Evolutionary conservation across 495 filamentous ascomycete species (phyloP).

Genomic region (Aspergillus heteromorphus): DNA sequence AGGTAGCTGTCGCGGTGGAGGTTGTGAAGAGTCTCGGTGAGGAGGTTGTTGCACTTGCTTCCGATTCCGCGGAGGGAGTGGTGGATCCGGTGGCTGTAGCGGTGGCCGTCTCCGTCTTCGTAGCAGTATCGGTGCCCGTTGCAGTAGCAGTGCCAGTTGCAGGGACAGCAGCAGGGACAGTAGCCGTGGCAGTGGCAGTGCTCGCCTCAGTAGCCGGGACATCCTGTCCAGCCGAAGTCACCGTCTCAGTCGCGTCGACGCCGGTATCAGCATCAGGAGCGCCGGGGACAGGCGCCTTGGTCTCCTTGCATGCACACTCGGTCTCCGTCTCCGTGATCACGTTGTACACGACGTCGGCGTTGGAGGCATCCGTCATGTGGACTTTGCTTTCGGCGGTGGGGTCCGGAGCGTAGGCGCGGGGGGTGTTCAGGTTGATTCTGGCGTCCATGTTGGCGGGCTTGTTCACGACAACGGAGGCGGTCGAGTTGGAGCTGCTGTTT

Average conservation of each 20-base stretch:
- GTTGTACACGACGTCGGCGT: background rate
- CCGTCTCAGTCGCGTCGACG: background rate
- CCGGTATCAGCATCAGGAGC: background rate
- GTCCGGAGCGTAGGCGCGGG: background rate
- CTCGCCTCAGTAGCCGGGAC: background rate
- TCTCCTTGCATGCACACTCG: background rate
- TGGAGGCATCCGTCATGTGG: background rate
- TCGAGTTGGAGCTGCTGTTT: background rate
- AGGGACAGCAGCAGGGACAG: background rate
- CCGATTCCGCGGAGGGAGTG: background rate
- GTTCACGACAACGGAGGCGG: no score
- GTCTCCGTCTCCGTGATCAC: constrained; percentile 7
- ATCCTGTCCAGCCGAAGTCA: background rate
- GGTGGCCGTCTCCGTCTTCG: background rate
- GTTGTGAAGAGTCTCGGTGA: background rate
- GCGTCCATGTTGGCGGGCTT: no score
- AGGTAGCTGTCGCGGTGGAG: background rate
- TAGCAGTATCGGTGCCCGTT: background rate
- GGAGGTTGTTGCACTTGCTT: background rate
- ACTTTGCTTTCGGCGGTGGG: background rate
- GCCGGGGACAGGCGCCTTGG: background rate
- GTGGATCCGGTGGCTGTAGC: background rate
- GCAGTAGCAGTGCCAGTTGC: background rate
- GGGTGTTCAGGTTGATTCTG: no score
- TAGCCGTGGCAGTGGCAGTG: background rate